Conservation (phyloP, 202 grass and related monocot genomes). For the Elaeis oleifera region DNA sequence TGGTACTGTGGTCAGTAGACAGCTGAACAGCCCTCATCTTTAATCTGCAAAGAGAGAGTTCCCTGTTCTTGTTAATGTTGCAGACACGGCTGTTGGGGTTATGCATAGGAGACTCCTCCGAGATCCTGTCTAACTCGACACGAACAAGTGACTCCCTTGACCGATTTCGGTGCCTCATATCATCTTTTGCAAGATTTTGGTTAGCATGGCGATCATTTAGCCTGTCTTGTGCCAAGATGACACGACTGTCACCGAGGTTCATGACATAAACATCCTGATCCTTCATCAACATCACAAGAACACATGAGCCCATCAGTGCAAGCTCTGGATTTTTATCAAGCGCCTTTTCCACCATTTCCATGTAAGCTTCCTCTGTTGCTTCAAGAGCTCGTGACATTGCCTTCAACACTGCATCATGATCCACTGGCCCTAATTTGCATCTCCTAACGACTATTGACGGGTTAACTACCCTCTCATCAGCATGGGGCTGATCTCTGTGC, state of each 20-base stretch:
- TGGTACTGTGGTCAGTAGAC: constrained; percentile 75
- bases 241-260: constrained; percentile 85
- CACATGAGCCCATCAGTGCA: constrained; percentile 85
- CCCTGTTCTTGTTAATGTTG: constrained; percentile 52
- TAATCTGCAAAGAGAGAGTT: constrained; percentile 65
- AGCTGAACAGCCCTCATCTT: constrained; percentile 64
- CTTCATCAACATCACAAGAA: constrained; percentile 95
- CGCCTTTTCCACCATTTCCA: constrained; percentile 73
- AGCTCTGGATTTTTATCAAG: constrained; percentile 76
- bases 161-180: constrained; percentile 40
- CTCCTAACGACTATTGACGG: constrained; percentile 44
- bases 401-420: constrained; percentile 72
- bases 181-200: constrained; percentile 40
- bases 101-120: constrained; percentile 83
- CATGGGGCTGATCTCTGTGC: constrained; percentile 68
- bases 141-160: constrained; percentile 74
- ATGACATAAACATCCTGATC: constrained; percentile 94
- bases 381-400: constrained; percentile 76
- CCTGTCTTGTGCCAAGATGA: constrained; percentile 80
- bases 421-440: constrained; percentile 78
- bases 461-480: constrained; percentile 38
- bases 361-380: constrained; percentile 73
- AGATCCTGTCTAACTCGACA: constrained; percentile 81
- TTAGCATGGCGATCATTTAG: constrained; percentile 33
- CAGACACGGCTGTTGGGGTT: constrained; percentile 54